Base-by-base conservation (phyloP, 2,329 filamentous ascomycete genomes). In the Aureobasidium namibiae region DNA sequence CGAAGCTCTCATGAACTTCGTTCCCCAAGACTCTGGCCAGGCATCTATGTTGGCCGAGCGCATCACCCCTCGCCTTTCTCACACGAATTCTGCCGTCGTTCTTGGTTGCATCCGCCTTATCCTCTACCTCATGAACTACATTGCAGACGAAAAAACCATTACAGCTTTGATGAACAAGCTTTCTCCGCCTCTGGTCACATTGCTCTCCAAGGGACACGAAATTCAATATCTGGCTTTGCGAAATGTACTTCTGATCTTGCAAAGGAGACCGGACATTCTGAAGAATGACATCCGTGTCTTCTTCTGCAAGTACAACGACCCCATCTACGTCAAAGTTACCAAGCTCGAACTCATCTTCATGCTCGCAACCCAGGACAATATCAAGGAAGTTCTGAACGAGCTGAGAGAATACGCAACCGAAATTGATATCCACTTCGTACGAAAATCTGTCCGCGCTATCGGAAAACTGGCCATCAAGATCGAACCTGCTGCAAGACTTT, bases 281-380 rank as follows among this genome's bases (percentile, higher is more conserved):
- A 85, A 91, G 63, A 97, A 96, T 73, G 94, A 99, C 73, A 97
- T 99, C 63, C 85, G 94, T 48, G 94, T 99, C 33, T 99, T 99
- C 76, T 99, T 99, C 76, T 99, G 94, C 84, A 99, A 99, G 80
- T 99, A 99, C 76, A 99, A 99, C 72, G 94, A 99, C 70, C 94
- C 94, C 0, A 99, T 99, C 64, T 99, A 97, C 72, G 94, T 99
- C 76, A 99, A 99, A 74, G 94, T 99, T 54, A 99, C 94, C 16
- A 99, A 99, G 75, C 81, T 99, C 52, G 94, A 99, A 75, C 82
- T 99, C 66, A 97, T 99, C 65, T 99, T 99, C 74, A 99, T 97
- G 94, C 82, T 99, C 61, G 94, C 94, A 8, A 96, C 85, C 34
- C 91, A 96, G 74, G 88, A 87, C 68, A 99, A 99, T 71, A 99